phyloP scores from a whole-genome alignment of 148 eudicot species.

The Rhododendron ovatum region DNA sequence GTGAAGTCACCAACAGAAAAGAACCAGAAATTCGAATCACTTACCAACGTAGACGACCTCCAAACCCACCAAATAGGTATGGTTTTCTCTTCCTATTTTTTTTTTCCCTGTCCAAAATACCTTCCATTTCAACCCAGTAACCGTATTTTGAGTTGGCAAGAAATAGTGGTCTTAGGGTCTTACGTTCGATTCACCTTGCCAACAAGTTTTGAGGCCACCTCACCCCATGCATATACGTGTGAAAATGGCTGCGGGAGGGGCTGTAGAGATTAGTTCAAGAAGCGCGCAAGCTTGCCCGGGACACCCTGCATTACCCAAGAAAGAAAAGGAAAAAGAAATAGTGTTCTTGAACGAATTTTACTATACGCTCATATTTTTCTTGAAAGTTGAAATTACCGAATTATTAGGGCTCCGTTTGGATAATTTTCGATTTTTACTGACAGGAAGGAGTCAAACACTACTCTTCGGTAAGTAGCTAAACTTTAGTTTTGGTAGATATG shows the following conservation, averaged over 20 bases:
- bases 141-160: background rate
- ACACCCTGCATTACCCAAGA: background rate
- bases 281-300: background rate
- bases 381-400: too few relatives aligned
- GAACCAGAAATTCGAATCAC: constrained; percentile 42
- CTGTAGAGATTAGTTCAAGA: background rate
- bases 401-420: background rate
- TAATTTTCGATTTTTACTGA: background rate
- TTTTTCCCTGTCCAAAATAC: background rate
- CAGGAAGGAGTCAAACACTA: background rate
- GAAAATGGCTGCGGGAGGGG: background rate
- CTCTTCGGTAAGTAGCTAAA: background rate
- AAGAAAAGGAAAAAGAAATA: background rate
- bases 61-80: constrained; percentile 22
- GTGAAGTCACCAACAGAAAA: constrained; percentile 8
- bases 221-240: background rate
- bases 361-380: background rate
- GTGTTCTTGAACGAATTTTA: background rate
- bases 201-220: too few relatives aligned
- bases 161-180: background rate
- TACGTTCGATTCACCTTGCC: background rate
- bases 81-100: background rate
- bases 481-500: background rate
- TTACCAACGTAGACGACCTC: constrained; percentile 44
- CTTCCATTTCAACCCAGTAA: background rate